A percentile compares a stretch with the other conserved stretches of the same genome.
Conservation (phyloP, 148 eudicot genomes). For the Selenicereus undatus region DNA sequence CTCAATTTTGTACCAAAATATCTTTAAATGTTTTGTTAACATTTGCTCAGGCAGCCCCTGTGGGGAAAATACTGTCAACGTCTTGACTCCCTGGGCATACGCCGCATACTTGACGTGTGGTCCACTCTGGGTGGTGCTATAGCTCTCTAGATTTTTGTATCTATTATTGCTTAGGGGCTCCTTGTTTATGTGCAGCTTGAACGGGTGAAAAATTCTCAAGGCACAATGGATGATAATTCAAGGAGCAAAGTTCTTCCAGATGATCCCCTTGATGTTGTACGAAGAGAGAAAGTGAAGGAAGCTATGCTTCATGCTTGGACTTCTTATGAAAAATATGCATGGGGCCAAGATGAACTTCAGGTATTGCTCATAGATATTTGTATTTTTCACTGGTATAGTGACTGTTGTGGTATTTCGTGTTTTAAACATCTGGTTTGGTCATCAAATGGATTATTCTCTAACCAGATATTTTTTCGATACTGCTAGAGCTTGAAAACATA, state of each 20-base stretch:
- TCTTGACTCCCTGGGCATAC: too few species aligned
- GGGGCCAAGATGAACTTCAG: slow-evolving; percentile 99
- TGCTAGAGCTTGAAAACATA: too few species aligned
- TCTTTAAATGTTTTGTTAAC: too few species aligned
- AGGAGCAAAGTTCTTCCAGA: slow-evolving; percentile 31
- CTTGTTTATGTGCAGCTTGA: slow-evolving; percentile 50
- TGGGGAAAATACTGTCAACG: too few species aligned
- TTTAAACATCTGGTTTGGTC: too few species aligned
- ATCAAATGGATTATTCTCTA: too few species aligned
- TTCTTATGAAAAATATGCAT: slow-evolving; percentile 97
- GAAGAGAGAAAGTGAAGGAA: slow-evolving; percentile 88
- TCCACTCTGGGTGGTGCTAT: neutral
- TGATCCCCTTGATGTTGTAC: slow-evolving; percentile 58
- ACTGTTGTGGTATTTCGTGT: too few species aligned
- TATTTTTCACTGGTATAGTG: neutral
- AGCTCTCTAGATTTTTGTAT: neutral
- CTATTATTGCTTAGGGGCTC: neutral
- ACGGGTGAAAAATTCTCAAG: slow-evolving; percentile 41
- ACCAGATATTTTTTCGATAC: too few species aligned
- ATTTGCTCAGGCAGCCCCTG: too few species aligned
- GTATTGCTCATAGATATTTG: slow-evolving; percentile 31
- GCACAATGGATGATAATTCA: slow-evolving; percentile 17
- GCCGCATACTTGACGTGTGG: neutral
- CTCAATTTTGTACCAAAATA: neutral
- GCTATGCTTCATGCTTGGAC: slow-evolving; percentile 99